Evolutionary conservation across 2,329 filamentous ascomycete species (phyloP), one percentile per base, ranked within the genome.

Genomic region (Microcyclosporella mali): DNA sequence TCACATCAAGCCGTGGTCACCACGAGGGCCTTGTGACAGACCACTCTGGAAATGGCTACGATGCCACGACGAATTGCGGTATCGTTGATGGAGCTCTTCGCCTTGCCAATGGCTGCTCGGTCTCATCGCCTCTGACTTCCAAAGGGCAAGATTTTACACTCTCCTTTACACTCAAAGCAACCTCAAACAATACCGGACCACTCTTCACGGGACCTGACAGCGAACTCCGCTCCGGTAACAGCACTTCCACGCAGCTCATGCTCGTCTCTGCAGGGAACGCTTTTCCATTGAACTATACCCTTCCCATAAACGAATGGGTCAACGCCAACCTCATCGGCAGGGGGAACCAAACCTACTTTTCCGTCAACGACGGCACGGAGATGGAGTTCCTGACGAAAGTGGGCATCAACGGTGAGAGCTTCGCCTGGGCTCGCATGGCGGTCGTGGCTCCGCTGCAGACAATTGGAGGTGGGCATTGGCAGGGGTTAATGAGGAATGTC

Each of bases 71-170:
- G 2, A 61, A 57, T 46, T 77, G 70, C 51, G 40, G 47, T 2
- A 33, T 40, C 33, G 35, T 29, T n/a, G 34, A 49, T 16, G 32
- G 37, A 3, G 40, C 38, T 18, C 18, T 56, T 3, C 29, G 37
- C 3, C 40, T 64, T 18, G 50, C 51, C 1, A 49, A 53, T 0
- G 57, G 61, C 3, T 78, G 75, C 52, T 58, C 59, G 2, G 43
- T 77, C 1, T 58, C 45, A 1, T 77, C 74, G 1, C 73, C 73
- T 0, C 56, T 76, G 7, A 58, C 59, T 0, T 74, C 71, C 27
- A 81, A 80, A 55, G 77, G 77, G 2, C 66, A 74, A 44, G 66
- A 78, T 52, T 80, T 80, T 56, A 77, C 71, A 0, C 65, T 81
- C 1, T 66, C 69, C 0, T 64, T 79, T 11, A 60, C 64, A 1